Base-by-base conservation (phyloP, 768 basidiomycete genomes). In the Hypsizygus marmoreus region DNA sequence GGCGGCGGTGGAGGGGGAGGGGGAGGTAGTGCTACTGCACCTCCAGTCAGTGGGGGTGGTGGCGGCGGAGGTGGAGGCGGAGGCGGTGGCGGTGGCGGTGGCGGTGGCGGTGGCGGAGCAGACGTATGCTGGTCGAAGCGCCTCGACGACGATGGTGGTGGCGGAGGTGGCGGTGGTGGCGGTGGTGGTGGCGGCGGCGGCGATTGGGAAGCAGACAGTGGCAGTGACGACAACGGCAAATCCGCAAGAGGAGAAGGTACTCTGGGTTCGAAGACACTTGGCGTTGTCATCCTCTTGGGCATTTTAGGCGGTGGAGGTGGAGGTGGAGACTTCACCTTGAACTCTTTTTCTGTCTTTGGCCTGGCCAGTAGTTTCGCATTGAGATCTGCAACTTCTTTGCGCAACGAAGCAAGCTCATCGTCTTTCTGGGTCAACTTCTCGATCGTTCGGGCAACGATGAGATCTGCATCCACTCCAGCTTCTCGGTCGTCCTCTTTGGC, bases 341-440 rank as follows among this genome's bases (percentile, higher is more conserved):
- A 89, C 53, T 84, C 83, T 56, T 81, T 79, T 63, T 90, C 88
- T 2, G 76, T 80, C 57, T 73, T 74, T 4, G 80, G 79, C 50
- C 73, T 80, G 4, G 71, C 72, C 34, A 72, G 65, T 24, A 84
- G 57, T 39, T 80, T 73, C 12, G 69, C 65, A 54, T 80, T 80
- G 36, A 84, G 69, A 3, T 72, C 69, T 14, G 67, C 62, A 5
- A 86, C 65, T 54, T 86, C 72, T 10, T 62, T 58, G 49, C 64
- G 70, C 19, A 95, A 73, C 8, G 64, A 50, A 3, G 60, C 58
- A 28, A 91, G 83, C 54, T 84, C 79, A 13, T 79, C 74, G 35
- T 92, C 88, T 55, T 86, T 87, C 57, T 80, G 73, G 0, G 79
- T 74, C 33, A 91, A 62, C 22, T 75, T 78, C 42, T 89, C 86